Percentiles rank a stretch among this genome's conserved stretches.
These are phyloP conservation scores for Diplocarpon rosae DNA, from an alignment of 2,329 filamentous ascomycete genomes.

Conservation along the genomic window DNA sequence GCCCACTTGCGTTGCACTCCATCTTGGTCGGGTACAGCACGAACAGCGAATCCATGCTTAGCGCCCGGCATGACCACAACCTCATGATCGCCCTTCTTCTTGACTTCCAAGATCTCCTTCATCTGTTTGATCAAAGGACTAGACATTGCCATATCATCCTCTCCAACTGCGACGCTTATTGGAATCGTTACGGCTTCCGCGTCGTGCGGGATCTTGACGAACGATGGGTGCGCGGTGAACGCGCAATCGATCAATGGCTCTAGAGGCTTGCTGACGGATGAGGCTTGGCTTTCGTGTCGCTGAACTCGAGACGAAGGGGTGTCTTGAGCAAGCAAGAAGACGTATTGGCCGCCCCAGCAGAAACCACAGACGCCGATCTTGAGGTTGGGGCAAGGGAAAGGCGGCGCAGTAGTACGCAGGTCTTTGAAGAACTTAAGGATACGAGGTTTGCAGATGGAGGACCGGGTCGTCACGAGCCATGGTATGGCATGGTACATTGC, in stretches of 20 bases:
- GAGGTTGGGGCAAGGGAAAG: slow-evolving; percentile 23
- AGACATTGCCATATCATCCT: slow-evolving; percentile 33
- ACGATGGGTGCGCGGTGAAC: slow-evolving; percentile 42
- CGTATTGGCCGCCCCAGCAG: slow-evolving; percentile 52
- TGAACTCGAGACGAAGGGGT: slow-evolving; percentile 19
- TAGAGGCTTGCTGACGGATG: background rate
- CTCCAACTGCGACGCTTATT: slow-evolving; percentile 36
- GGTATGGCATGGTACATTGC: slow-evolving; percentile 23
- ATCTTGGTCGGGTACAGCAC: slow-evolving; percentile 27
- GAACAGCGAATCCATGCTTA: slow-evolving; percentile 33
- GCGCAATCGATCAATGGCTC: slow-evolving; percentile 36
- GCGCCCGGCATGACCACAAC: slow-evolving; percentile 29
- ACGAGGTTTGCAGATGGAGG: slow-evolving; percentile 25
- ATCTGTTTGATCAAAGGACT: slow-evolving; percentile 17
- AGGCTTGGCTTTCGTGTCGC: slow-evolving; percentile 10
- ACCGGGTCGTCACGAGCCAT: slow-evolving; percentile 9
- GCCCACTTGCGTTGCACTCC: slow-evolving; percentile 26
- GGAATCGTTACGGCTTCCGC: slow-evolving; percentile 33
- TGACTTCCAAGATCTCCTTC: slow-evolving; percentile 23
- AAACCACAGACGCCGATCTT: slow-evolving; percentile 46
- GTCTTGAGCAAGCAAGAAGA: slow-evolving; percentile 36
- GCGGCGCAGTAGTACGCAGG: slow-evolving; percentile 25
- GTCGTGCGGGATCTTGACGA: slow-evolving; percentile 37
- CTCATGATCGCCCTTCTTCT: slow-evolving; percentile 26
- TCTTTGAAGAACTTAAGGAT: slow-evolving; percentile 30